A percentile compares a stretch with the other conserved stretches of the same genome.
Conservation (phyloP, 139 green algal species). For the Chlamydomonas schloesseri region DNA sequence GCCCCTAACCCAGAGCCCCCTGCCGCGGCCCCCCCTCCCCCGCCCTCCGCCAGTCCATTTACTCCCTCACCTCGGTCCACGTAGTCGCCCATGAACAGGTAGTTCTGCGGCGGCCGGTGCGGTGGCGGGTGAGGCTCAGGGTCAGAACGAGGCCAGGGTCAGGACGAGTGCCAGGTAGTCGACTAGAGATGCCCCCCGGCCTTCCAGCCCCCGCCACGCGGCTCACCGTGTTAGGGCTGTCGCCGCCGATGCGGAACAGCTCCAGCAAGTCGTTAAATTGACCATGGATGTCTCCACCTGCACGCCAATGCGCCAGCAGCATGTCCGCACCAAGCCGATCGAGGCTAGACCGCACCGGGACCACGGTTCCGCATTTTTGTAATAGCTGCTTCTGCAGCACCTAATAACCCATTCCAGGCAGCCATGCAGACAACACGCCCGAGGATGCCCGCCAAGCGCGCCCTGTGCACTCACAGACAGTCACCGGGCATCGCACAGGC, state of each 20-base stretch:
- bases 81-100: slow-evolving; percentile 99
- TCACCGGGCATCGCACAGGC: slow-evolving; percentile 95
- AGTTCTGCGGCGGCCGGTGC: slow-evolving; percentile 76
- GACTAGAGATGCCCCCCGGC: too few relatives aligned
- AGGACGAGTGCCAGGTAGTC: too few relatives aligned
- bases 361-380: too few relatives aligned
- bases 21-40: too few relatives aligned
- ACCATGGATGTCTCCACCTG: slow-evolving; percentile 95
- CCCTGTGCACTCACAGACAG: slow-evolving; percentile 79
- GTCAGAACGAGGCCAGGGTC: neutral
- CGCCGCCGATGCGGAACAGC: slow-evolving; percentile 94
- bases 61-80: slow-evolving; percentile 93
- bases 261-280: slow-evolving; percentile 98
- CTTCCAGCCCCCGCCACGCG: neutral
- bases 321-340: too few relatives aligned
- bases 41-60: too few relatives aligned
- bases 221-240: slow-evolving; percentile 89
- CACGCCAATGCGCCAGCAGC: too few relatives aligned
- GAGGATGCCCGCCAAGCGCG: neutral
- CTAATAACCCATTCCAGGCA: neutral
- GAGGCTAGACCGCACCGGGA: too few relatives aligned
- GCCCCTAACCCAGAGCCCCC: too few relatives aligned
- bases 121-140: too few relatives aligned
- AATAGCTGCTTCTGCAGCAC: too few relatives aligned
- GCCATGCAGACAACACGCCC: neutral